A percentile compares a stretch with the other conserved stretches of the same genome.
Evolutionary conservation across 306 rosid species (phyloP).

Genomic region (Rosa rugosa): DNA sequence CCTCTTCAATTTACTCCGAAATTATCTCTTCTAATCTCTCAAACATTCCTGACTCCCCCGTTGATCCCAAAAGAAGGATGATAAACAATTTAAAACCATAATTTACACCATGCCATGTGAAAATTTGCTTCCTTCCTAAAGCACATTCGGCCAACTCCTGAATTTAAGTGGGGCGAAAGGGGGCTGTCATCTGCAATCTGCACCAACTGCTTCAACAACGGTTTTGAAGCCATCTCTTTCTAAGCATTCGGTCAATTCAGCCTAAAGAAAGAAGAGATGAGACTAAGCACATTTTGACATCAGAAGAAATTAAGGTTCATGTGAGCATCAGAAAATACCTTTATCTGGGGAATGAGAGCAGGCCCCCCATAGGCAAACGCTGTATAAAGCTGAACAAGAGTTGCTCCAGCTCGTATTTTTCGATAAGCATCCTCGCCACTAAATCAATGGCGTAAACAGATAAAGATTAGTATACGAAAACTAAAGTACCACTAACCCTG

Average conservation of each 20-base stretch:
- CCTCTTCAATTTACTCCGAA: not conserved
- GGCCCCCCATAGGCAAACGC: constrained; percentile 95
- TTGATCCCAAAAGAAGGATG: not conserved
- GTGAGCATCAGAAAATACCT: constrained; percentile 52
- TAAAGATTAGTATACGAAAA: not conserved
- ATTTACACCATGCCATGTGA: not conserved
- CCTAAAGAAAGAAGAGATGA: constrained; percentile 36
- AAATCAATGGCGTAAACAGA: constrained; percentile 25
- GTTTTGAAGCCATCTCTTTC: constrained; percentile 95
- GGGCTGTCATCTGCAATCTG: constrained; percentile 59
- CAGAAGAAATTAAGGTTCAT: not conserved
- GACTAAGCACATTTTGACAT: constrained; percentile 1
- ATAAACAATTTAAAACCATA: not conserved
- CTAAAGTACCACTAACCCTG: not conserved
- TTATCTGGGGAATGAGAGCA: constrained; percentile 91
- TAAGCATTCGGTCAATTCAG: constrained; percentile 76
- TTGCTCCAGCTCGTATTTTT: constrained; percentile 90
- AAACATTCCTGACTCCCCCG: not conserved
- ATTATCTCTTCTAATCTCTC: not conserved
- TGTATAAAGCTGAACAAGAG: constrained; percentile 91
- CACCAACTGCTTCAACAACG: constrained; percentile 81
- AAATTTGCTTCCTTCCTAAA: constrained; percentile 1
- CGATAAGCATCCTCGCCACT: constrained; percentile 95
- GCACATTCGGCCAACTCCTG: not conserved
- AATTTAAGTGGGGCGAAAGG: not conserved